phyloP scores from a whole-genome alignment of 805 yeast genomes.

The Metschnikowia aberdeeniae region DNA sequence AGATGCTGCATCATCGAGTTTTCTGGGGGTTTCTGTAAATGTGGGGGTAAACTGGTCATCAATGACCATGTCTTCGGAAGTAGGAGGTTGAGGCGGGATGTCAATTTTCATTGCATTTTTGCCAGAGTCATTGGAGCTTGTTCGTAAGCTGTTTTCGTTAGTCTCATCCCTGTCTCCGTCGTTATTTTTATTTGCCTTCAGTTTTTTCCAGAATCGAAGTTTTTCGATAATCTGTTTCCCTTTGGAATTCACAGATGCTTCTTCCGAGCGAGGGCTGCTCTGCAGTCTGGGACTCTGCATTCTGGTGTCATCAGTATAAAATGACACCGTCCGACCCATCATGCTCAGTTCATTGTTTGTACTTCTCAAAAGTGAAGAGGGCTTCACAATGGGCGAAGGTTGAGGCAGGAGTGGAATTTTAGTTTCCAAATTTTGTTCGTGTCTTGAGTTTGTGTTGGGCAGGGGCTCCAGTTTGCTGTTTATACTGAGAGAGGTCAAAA shows the following conservation, averaged over 20 bases:
- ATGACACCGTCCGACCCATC: constrained; percentile 21
- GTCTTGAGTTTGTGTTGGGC: constrained; percentile 1
- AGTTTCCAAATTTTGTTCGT: background rate
- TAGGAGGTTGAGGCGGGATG: constrained; percentile 2
- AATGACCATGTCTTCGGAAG: background rate
- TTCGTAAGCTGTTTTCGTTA: background rate
- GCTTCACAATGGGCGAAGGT: background rate
- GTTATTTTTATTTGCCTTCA: constrained; percentile 12
- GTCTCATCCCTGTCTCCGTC: background rate
- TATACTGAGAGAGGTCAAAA: constrained; percentile 34
- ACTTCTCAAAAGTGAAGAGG: background rate
- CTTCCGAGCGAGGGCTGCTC: background rate
- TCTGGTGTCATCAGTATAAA: constrained; percentile 19
- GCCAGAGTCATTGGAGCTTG: background rate
- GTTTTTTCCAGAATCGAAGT: constrained; percentile 38
- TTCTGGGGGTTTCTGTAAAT: background rate
- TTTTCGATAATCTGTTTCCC: constrained; percentile 27
- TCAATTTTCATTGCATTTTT: constrained; percentile 4
- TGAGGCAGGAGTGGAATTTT: background rate
- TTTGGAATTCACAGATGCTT: constrained; percentile 7
- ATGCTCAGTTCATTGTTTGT: constrained; percentile 6
- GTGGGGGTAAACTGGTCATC: background rate
- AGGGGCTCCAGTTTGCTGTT: constrained; percentile 16
- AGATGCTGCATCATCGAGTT: background rate
- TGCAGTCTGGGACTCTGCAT: background rate